A percentile compares a stretch with the other conserved stretches of the same genome.
Conservation (phyloP, 2,329 filamentous ascomycete species). For the Botrytis porri region DNA sequence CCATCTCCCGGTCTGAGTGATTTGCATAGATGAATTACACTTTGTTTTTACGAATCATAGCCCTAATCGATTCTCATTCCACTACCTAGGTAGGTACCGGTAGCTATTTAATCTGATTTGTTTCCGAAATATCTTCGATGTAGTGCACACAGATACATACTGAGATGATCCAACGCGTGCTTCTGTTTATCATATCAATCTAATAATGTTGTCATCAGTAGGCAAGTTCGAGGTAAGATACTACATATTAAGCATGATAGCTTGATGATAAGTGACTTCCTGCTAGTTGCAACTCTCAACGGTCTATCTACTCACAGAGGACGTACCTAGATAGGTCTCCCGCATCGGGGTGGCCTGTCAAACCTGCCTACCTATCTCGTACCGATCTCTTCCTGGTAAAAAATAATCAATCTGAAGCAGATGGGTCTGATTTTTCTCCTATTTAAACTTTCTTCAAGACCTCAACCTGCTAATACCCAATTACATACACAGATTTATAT, state of each 20-base stretch:
- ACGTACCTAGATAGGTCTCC: neutral
- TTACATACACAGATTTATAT: neutral
- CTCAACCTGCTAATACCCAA: neutral
- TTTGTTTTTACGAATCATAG: neutral
- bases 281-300: neutral
- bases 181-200: neutral
- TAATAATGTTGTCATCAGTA: neutral
- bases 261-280: neutral
- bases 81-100: neutral
- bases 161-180: neutral
- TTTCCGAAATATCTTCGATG: neutral
- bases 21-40: neutral
- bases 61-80: neutral
- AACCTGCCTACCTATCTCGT: neutral
- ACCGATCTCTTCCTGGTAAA: neutral
- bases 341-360: no score
- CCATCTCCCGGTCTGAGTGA: neutral
- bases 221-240: neutral
- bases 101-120: neutral
- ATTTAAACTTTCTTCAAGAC: neutral
- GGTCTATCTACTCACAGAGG: neutral
- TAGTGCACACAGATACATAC: neutral
- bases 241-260: neutral
- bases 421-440: neutral
- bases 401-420: slow-evolving; percentile 8